phyloP scores from a whole-genome alignment of 2,329 filamentous ascomycete genomes.

The Colletotrichum sp. region DNA sequence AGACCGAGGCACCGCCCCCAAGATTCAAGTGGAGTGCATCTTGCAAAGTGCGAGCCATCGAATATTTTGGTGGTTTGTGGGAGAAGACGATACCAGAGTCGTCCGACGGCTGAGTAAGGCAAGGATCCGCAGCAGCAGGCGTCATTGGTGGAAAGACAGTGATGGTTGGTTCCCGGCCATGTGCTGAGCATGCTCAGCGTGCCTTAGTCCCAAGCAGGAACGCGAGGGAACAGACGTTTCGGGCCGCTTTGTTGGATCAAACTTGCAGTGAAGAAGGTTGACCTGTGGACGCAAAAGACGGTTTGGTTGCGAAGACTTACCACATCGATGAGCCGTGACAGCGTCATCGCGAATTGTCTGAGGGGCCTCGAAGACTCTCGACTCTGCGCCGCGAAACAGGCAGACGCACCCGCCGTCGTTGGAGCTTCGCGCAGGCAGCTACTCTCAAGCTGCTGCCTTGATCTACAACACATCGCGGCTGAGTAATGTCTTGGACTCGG shows the following conservation, averaged over 20 bases:
- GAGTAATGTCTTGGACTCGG: not conserved
- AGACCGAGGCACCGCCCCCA: conserved; percentile 8
- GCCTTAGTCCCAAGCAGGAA: conserved; percentile 11
- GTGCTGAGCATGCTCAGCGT: conserved; percentile 2
- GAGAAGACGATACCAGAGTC: not conserved
- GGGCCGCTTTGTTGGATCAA: conserved; percentile 6
- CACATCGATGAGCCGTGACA: not conserved
- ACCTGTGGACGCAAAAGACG: not conserved
- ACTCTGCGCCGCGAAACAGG: not conserved
- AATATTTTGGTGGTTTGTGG: not conserved
- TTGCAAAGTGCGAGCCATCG: not conserved
- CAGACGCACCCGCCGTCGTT: not conserved
- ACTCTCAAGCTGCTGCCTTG: not conserved
- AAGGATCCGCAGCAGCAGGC: not conserved
- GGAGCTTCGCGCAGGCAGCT: not conserved
- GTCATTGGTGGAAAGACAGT: conserved; percentile 15
- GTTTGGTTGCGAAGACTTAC: not conserved
- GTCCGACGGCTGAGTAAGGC: not conserved
- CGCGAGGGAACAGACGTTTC: not conserved
- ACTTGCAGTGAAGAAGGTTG: not conserved
- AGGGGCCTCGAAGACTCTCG: not conserved
- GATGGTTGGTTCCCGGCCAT: not conserved
- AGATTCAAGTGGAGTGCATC: conserved; percentile 3
- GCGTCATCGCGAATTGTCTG: not conserved
- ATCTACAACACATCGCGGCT: not conserved